A percentile compares a stretch with the other conserved stretches of the same genome.
phyloP scores from a whole-genome alignment of 192 early-diverging fungal genomes.

The Chytriomyces sp. region DNA sequence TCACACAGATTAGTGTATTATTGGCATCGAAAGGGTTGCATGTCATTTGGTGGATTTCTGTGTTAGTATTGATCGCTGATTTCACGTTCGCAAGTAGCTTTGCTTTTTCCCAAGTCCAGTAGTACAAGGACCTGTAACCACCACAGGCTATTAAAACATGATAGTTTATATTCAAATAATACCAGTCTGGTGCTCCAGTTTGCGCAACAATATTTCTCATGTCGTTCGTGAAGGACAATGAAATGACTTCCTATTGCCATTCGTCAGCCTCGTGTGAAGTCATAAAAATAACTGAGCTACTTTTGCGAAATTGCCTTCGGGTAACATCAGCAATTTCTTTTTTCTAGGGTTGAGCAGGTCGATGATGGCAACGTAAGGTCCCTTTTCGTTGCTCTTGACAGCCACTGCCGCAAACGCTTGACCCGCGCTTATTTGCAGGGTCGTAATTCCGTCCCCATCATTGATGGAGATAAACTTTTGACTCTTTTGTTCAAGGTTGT shows the following conservation, averaged over 20 bases:
- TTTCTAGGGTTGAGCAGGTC: slow-evolving; percentile 33
- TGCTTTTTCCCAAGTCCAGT: slow-evolving; percentile 58
- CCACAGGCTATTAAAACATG: neutral
- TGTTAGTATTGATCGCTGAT: slow-evolving; percentile 39
- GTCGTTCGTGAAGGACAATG: slow-evolving; percentile 50
- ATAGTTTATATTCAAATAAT: neutral
- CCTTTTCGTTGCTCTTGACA: slow-evolving; percentile 26
- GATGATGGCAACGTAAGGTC: slow-evolving; percentile 21
- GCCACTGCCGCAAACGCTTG: slow-evolving; percentile 30
- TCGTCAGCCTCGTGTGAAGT: slow-evolving; percentile 14
- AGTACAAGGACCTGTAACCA: slow-evolving; percentile 44
- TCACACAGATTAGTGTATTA: slow-evolving; percentile 52
- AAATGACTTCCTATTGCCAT: slow-evolving; percentile 49
- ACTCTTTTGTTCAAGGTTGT: slow-evolving; percentile 58
- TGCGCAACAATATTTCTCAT: slow-evolving; percentile 49
- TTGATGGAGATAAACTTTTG: slow-evolving; percentile 51
- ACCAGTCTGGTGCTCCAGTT: slow-evolving; percentile 40
- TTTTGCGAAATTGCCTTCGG: slow-evolving; percentile 25
- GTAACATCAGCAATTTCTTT: slow-evolving; percentile 39
- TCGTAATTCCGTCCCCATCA: slow-evolving; percentile 50
- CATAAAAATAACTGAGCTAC: slow-evolving; percentile 7
- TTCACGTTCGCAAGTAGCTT: slow-evolving; percentile 43
- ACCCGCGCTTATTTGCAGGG: slow-evolving; percentile 36
- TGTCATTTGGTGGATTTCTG: slow-evolving; percentile 49
- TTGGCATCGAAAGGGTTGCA: slow-evolving; percentile 49